A percentile compares a stretch with the other conserved stretches of the same genome.
phyloP scores from a whole-genome alignment of 768 basidiomycete genomes.

The Lactarius deliciosus region DNA sequence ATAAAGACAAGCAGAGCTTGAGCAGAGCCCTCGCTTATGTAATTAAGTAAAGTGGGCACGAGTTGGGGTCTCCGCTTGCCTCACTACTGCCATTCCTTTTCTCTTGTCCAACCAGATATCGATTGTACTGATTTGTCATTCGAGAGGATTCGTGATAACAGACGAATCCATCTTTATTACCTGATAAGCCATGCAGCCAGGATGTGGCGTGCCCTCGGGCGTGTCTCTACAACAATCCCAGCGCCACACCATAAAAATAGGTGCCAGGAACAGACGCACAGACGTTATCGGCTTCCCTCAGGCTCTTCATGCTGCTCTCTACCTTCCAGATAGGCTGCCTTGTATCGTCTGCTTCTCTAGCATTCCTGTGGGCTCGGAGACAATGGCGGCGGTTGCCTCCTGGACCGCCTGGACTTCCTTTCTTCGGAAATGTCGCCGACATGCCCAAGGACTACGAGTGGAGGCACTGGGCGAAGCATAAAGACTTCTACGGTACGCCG shows the following conservation, averaged over 20 bases:
- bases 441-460: constrained; percentile 17
- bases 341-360: background rate
- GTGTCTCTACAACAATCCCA: too few species aligned
- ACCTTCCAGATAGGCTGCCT: background rate
- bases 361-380: background rate
- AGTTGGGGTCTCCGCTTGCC: background rate
- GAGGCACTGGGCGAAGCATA: constrained; percentile 21
- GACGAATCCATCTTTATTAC: background rate
- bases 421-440: constrained; percentile 17
- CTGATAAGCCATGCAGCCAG: background rate
- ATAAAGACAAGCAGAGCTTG: too few species aligned
- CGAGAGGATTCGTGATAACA: background rate
- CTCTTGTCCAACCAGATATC: too few species aligned
- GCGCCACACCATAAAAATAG: background rate
- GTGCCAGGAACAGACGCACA: background rate
- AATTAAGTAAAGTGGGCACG: background rate
- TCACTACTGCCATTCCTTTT: background rate
- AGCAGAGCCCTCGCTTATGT: background rate
- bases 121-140: background rate
- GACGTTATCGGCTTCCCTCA: background rate
- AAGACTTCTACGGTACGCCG: constrained; percentile 13
- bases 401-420: constrained; percentile 19
- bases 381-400: constrained; percentile 16
- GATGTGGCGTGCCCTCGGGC: background rate
- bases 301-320: background rate